phyloP scores from a whole-genome alignment of 345 rosid species.

The Melaleuca alternifolia region DNA sequence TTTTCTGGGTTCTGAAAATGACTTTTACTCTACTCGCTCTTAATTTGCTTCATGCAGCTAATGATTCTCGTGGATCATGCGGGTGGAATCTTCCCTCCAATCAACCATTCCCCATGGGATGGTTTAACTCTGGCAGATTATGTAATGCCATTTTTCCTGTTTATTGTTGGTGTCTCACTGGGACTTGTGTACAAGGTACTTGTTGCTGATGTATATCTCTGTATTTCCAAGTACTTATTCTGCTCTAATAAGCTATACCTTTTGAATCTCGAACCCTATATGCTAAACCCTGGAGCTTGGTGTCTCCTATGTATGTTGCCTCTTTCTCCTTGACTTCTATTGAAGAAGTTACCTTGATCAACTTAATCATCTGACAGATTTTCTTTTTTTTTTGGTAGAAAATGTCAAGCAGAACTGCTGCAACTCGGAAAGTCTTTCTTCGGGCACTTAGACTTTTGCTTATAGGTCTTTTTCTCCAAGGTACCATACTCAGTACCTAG shows the following conservation, averaged over 20 bases:
- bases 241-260: not conserved
- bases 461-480: constrained; percentile 80
- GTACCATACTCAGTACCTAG: constrained; percentile 5
- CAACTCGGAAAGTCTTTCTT: constrained; percentile 57
- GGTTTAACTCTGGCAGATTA: constrained; percentile 83
- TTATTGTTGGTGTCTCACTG: constrained; percentile 79
- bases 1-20: not conserved
- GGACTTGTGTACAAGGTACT: constrained; percentile 71
- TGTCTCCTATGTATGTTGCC: not conserved
- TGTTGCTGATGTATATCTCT: not conserved
- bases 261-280: not conserved
- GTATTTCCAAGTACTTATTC: not conserved
- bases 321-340: not conserved
- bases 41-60: constrained; percentile 35
- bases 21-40: not conserved
- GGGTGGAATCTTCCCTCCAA: constrained; percentile 69
- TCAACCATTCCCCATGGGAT: constrained; percentile 92
- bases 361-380: not conserved
- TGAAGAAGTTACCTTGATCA: not conserved
- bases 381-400: constrained; percentile 22
- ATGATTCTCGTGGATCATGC: constrained; percentile 84
- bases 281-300: not conserved
- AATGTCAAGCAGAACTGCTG: constrained; percentile 33
- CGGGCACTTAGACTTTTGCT: constrained; percentile 49
- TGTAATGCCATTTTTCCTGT: constrained; percentile 91